Evolutionary conservation across 1,284 basidiomycete species (phyloP).

Genomic region (Abortiporus biennis): DNA sequence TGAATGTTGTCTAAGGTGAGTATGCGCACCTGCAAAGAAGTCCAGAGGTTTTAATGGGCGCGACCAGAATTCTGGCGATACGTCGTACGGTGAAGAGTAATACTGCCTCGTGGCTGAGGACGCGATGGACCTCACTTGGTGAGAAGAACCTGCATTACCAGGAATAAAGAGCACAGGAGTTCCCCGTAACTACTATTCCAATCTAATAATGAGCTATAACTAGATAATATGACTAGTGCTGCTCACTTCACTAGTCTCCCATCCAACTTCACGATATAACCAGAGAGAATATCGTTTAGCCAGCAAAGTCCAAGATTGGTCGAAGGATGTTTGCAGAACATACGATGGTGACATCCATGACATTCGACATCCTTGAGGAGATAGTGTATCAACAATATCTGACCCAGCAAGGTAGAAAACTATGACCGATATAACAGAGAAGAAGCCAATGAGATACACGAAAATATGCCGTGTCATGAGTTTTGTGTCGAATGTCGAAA

Average conservation of each 20-base stretch:
- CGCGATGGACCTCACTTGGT: conserved; percentile 92
- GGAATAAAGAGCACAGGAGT: conserved; percentile 92
- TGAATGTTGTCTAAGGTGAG: neutral
- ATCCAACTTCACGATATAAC: conserved; percentile 88
- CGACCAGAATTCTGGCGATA: conserved; percentile 44
- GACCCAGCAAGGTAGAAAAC: conserved; percentile 21
- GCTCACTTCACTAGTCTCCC: conserved; percentile 62
- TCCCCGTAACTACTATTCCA: conserved; percentile 39
- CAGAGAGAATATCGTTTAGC: conserved; percentile 77
- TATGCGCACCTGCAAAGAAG: conserved; percentile 56
- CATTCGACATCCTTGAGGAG: conserved; percentile 91
- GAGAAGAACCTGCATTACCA: conserved; percentile 94
- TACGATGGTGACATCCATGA: conserved; percentile 96
- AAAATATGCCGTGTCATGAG: conserved; percentile 12
- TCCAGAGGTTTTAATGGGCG: conserved; percentile 59
- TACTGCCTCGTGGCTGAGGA: conserved; percentile 84
- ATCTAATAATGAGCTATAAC: conserved; percentile 11
- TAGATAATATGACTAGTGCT: conserved; percentile 7
- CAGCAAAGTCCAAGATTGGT: conserved; percentile 62
- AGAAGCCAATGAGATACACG: conserved; percentile 11
- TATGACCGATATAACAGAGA: conserved; percentile 17
- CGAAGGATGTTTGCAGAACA: conserved; percentile 57
- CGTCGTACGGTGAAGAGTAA: conserved; percentile 48
- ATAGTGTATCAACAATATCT: conserved; percentile 22
- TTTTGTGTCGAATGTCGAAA: too few relatives aligned